phyloP scores from a whole-genome alignment of 345 rosid genomes.

The Camelina neglecta region DNA sequence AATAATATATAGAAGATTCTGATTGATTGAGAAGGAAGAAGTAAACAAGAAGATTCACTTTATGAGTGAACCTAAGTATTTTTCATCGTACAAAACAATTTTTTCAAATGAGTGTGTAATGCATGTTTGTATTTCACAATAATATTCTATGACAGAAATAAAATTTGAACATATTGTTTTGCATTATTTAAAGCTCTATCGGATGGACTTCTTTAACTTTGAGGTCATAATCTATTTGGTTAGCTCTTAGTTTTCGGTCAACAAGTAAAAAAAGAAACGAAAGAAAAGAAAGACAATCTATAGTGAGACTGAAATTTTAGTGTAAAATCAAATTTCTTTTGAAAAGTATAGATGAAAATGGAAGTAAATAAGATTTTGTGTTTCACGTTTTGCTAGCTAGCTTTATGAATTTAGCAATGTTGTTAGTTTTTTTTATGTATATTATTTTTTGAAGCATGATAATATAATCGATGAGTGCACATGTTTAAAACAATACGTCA shows the following conservation, averaged over 20 bases:
- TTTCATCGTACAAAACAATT: no score
- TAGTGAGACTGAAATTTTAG: no score
- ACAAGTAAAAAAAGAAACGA: not conserved
- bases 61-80: no score
- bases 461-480: not conserved
- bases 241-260: slow-evolving; percentile 26
- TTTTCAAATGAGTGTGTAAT: slow-evolving; percentile 19
- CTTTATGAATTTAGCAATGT: not conserved
- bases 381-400: no score
- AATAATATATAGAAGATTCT: no score
- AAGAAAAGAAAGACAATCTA: no score
- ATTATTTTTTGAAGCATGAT: not conserved
- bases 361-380: not conserved
- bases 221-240: slow-evolving; percentile 36
- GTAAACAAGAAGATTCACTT: no score
- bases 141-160: not conserved
- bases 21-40: no score
- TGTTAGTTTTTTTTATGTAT: not conserved
- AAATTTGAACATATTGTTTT: not conserved
- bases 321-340: no score
- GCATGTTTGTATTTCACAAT: slow-evolving; percentile 21
- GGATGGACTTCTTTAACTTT: not conserved
- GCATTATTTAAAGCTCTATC: not conserved
- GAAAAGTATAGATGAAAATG: not conserved
- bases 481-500: not conserved